phyloP scores from a whole-genome alignment of 1,139 yeast species.

The Suhomyces chickasaworum region DNA sequence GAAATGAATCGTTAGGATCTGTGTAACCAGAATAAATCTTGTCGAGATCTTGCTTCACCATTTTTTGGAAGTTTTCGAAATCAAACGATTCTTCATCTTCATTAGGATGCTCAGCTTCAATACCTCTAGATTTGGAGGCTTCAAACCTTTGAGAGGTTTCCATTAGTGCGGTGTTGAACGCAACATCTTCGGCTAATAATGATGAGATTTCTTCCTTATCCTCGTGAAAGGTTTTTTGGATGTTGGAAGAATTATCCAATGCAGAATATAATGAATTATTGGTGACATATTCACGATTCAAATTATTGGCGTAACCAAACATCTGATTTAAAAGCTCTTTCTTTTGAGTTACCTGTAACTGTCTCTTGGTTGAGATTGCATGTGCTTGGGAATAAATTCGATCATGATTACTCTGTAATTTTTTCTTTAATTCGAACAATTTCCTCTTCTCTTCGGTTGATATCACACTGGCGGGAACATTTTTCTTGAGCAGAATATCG shows the following conservation, averaged over 20 bases:
- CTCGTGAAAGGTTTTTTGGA: slow-evolving; percentile 44
- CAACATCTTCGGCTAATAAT: slow-evolving; percentile 39
- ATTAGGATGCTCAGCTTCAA: neutral
- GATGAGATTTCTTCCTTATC: slow-evolving; percentile 44
- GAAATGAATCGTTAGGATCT: slow-evolving; percentile 15
- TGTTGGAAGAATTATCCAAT: slow-evolving; percentile 38
- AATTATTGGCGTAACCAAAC: slow-evolving; percentile 42
- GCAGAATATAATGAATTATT: slow-evolving; percentile 46
- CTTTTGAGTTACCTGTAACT: slow-evolving; percentile 46
- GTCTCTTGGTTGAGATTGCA: slow-evolving; percentile 40
- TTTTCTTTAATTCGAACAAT: slow-evolving; percentile 36
- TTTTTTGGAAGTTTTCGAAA: slow-evolving; percentile 30
- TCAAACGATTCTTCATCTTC: slow-evolving; percentile 21
- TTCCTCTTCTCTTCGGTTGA: slow-evolving; percentile 30
- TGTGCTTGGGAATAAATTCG: slow-evolving; percentile 36
- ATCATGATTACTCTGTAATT: slow-evolving; percentile 37
- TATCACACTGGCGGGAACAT: slow-evolving; percentile 2
- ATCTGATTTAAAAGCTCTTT: slow-evolving; percentile 41
- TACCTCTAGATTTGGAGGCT: slow-evolving; percentile 12
- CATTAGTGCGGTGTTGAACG: slow-evolving; percentile 30
- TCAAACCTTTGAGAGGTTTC: slow-evolving; percentile 24
- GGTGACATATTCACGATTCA: slow-evolving; percentile 46
- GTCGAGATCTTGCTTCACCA: slow-evolving; percentile 28
- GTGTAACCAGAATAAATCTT: slow-evolving; percentile 25
- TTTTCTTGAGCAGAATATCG: slow-evolving; percentile 14